Base-by-base conservation (phyloP, 2,329 filamentous ascomycete species). In the Talaromyces sp. region DNA sequence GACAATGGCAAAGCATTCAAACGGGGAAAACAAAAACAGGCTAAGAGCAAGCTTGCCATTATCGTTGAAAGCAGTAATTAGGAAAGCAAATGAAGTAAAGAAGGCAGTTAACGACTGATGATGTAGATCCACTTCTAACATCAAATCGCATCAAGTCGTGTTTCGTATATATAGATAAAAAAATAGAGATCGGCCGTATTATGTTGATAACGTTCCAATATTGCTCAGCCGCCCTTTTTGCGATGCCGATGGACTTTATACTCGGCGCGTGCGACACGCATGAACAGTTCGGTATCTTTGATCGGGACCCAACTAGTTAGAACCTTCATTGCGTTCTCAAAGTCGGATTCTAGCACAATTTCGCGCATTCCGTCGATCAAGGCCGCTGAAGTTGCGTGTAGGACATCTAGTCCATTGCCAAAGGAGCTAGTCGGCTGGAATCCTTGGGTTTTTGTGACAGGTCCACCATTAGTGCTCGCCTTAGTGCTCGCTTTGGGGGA, bases 321-420 rank as follows among this genome's bases (percentile, higher is more conserved):
- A 8, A 92, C 89, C 78, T 97, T 97, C 94, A 99, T 99, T 53
- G 90, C 90, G 69, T 95, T 96, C 74, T 99, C 94, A 74, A 97
- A 99, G 72, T 99, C 94, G 19, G 90, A 91, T 68, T 95, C 92
- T 6, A 97, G 80, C 32, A 99, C 81, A 56, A 96, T 91, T 63
- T 96, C 91, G 41, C 91, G 83, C 65, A 94, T 90, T 19, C 91
- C 92, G 72, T 96, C 91, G 54, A 97, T 92, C 29, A 99, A 82
- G 1, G 94, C 93, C 3, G 92, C 90, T 63, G 89, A 90, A 6
- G 92, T 89, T 11, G 94, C 93, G 74, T 99, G 94, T 56, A 99
- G 79, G 38, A 97, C 83, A 68, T 96, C 92, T 38, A 97, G 82
- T 57, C 91, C 89, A 43, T 85, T 83, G 66, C 83, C 79, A 67